phyloP scores from a whole-genome alignment of 192 early-diverging fungal species.

The Coemansia sp. region DNA sequence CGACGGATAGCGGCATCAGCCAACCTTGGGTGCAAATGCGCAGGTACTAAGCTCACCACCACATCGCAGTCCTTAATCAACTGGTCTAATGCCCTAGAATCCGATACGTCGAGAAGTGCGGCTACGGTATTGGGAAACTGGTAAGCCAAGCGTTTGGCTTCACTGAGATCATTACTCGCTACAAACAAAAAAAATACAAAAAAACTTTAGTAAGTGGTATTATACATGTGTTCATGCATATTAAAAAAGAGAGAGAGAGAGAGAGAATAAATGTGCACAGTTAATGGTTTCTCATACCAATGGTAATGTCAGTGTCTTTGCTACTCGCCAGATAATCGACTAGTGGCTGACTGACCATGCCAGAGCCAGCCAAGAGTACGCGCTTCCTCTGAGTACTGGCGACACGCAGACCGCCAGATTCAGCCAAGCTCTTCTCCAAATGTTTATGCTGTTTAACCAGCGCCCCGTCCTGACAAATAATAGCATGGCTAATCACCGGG shows the following conservation, averaged over 20 bases:
- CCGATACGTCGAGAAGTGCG: constrained; percentile 72
- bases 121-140: constrained; percentile 66
- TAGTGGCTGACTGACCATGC: constrained; percentile 90
- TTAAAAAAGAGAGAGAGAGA: neutral
- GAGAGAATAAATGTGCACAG: neutral
- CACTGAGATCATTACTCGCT: constrained; percentile 78
- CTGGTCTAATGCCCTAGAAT: constrained; percentile 61
- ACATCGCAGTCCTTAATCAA: constrained; percentile 80
- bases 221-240: constrained; percentile 4
- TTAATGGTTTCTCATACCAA: constrained; percentile 34
- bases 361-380: constrained; percentile 85
- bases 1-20: constrained; percentile 74
- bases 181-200: constrained; percentile 56
- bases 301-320: constrained; percentile 53
- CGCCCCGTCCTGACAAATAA: constrained; percentile 74
- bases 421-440: constrained; percentile 56
- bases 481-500: constrained; percentile 75
- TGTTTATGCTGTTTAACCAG: constrained; percentile 64
- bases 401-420: constrained; percentile 43
- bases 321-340: constrained; percentile 83
- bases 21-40: constrained; percentile 66
- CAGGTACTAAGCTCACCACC: constrained; percentile 90
- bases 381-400: constrained; percentile 47
- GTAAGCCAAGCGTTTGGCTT: constrained; percentile 72
- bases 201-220: constrained; percentile 17